A percentile compares a stretch with the other conserved stretches of the same genome.
phyloP scores from a whole-genome alignment of 2,329 filamentous ascomycete genomes.

The Nigrograna mackinnonii region DNA sequence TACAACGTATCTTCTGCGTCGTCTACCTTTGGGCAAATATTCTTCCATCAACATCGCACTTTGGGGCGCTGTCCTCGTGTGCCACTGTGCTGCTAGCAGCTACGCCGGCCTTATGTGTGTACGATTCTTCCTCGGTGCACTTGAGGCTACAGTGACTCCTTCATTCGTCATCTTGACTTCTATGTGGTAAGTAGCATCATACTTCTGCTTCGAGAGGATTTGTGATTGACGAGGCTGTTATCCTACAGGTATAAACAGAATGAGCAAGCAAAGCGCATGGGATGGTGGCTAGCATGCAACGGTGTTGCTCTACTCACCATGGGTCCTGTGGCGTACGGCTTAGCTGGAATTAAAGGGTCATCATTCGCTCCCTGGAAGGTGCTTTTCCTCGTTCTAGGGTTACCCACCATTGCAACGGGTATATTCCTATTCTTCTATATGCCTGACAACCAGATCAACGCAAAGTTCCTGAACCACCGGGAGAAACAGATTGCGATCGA shows the following conservation, averaged over 20 bases:
- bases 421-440: not conserved
- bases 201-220: too few species aligned
- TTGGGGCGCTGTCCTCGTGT: not conserved
- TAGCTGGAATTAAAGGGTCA: not conserved
- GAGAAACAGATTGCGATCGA: not conserved
- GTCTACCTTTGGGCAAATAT: not conserved
- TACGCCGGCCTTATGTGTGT: not conserved
- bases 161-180: not conserved
- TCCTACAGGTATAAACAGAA: not conserved
- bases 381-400: not conserved
- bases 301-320: not conserved
- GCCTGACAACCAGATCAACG: not conserved
- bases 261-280: not conserved
- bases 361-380: not conserved
- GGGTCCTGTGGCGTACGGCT: not conserved
- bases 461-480: not conserved
- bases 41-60: not conserved
- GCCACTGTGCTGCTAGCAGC: not conserved
- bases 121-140: not conserved
- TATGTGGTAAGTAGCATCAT: not conserved
- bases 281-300: not conserved
- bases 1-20: not conserved
- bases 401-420: not conserved
- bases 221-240: too few species aligned
- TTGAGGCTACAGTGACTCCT: not conserved